Conservation (phyloP, 306 rosid genomes). For the Ochetophila trinervis region DNA sequence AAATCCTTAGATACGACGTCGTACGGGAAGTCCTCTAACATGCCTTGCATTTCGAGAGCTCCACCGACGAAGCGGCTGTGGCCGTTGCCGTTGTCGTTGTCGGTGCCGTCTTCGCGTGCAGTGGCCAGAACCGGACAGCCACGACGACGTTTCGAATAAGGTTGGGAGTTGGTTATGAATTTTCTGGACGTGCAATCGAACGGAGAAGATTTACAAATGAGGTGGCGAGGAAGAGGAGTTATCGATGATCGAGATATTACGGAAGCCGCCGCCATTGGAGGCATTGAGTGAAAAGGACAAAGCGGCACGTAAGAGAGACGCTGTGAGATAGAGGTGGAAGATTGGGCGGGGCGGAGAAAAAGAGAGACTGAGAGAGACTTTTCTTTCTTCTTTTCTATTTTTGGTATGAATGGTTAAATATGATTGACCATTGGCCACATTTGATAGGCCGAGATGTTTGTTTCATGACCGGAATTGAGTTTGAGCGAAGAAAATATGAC, state of each 20-base stretch:
- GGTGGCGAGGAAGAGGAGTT: conserved; percentile 2
- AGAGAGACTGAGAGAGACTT: no score
- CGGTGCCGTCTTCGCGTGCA: conserved; percentile 17
- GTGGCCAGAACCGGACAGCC: conserved; percentile 31
- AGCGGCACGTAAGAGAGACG: neutral
- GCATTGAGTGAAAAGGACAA: neutral
- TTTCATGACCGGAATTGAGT: no score
- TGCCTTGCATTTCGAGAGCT: conserved; percentile 36
- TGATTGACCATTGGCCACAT: no score
- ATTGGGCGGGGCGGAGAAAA: no score
- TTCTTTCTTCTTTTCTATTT: no score
- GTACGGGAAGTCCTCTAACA: conserved; percentile 17
- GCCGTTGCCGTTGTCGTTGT: neutral
- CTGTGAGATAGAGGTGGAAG: no score
- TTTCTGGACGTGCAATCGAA: conserved; percentile 2
- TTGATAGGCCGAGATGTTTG: no score
- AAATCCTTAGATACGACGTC: conserved; percentile 51
- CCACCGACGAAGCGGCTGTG: conserved; percentile 8
- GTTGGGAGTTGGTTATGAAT: conserved; percentile 6
- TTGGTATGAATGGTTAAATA: no score
- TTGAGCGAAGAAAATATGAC: no score
- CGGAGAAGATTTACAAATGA: conserved; percentile 1
- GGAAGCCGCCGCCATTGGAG: conserved; percentile 32
- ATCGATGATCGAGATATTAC: conserved; percentile 23
- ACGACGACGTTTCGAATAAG: conserved; percentile 34